A percentile compares a stretch with the other conserved stretches of the same genome.
Evolutionary conservation across 352 stramenopile species (phyloP).

Genomic region (Elongisporangium prolatum): DNA sequence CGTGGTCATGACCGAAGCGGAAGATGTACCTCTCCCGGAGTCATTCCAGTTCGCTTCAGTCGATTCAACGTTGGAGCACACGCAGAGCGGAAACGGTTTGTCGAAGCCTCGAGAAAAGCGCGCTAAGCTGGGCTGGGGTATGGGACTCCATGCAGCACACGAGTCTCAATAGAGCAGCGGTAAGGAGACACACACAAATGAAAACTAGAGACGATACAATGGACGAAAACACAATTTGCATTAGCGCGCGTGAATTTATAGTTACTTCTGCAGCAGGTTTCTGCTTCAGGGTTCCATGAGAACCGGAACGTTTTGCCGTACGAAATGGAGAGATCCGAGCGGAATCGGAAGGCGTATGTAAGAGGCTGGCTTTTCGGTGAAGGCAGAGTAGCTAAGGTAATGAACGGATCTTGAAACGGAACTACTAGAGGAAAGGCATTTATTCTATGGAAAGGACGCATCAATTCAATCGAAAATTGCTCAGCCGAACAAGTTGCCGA

Average conservation of each 20-base stretch:
- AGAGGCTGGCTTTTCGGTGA: no score
- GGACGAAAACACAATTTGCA: neutral
- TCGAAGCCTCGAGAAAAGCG: slow-evolving; percentile 26
- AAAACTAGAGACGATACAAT: slow-evolving; percentile 6
- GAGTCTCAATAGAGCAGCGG: slow-evolving; percentile 5
- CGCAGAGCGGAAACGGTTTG: slow-evolving; percentile 1
- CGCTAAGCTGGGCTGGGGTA: slow-evolving; percentile 74
- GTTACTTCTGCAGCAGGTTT: no score
- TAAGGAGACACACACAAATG: slow-evolving; percentile 6
- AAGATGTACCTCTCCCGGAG: slow-evolving; percentile 45
- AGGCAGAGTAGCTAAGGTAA: neutral
- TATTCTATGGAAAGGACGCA: neutral
- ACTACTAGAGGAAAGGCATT: neutral
- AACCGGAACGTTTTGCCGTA: no score
- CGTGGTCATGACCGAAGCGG: slow-evolving; percentile 24
- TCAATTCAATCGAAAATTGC: neutral
- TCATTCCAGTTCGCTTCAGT: slow-evolving; percentile 21
- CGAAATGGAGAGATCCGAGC: no score
- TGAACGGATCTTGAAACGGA: neutral
- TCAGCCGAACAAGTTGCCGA: slow-evolving; percentile 43
- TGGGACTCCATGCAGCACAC: slow-evolving; percentile 49
- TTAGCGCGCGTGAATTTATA: no score
- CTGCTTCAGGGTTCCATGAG: no score
- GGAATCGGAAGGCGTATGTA: no score
- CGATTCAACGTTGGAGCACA: slow-evolving; percentile 14